These are phyloP conservation scores for Magnaporthales sp. DNA, from an alignment of 2,329 filamentous ascomycete species.

Conservation along the genomic window DNA sequence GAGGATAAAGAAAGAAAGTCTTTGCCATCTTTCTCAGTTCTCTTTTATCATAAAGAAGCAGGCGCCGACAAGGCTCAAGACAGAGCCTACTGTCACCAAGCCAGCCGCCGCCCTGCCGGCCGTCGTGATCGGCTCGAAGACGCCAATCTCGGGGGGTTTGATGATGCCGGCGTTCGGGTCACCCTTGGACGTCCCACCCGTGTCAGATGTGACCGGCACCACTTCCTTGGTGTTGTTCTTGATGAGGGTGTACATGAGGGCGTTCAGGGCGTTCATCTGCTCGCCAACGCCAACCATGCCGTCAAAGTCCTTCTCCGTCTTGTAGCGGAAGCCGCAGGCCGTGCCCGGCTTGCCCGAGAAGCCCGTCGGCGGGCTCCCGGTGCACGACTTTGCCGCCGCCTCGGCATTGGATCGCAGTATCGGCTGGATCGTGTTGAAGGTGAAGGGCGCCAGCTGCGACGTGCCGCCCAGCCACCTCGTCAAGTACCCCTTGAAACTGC, in stretches of 20 bases:
- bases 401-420: slow-evolving; percentile 41
- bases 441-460: slow-evolving; percentile 45
- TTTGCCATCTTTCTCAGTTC: not conserved
- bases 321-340: slow-evolving; percentile 63
- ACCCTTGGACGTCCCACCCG: slow-evolving; percentile 51
- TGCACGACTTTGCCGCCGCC: slow-evolving; percentile 44
- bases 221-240: not conserved
- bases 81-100: slow-evolving; percentile 42
- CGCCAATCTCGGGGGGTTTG: slow-evolving; percentile 14
- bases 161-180: slow-evolving; percentile 35
- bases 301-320: slow-evolving; percentile 42
- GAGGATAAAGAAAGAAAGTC: not conserved
- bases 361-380: slow-evolving; percentile 29
- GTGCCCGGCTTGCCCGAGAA: slow-evolving; percentile 47
- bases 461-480: slow-evolving; percentile 55
- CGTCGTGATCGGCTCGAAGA: slow-evolving; percentile 31
- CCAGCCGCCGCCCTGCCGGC: slow-evolving; percentile 47
- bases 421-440: slow-evolving; percentile 37
- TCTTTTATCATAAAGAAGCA: slow-evolving; percentile 36
- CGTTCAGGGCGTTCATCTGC: slow-evolving; percentile 59
- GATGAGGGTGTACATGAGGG: slow-evolving; percentile 50
- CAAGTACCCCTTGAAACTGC: slow-evolving; percentile 69
- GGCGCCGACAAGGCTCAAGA: slow-evolving; percentile 39
- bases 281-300: slow-evolving; percentile 54
- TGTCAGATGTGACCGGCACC: slow-evolving; percentile 40